phyloP scores from a whole-genome alignment of 2,329 filamentous ascomycete species.

The Scytalidium sp. region DNA sequence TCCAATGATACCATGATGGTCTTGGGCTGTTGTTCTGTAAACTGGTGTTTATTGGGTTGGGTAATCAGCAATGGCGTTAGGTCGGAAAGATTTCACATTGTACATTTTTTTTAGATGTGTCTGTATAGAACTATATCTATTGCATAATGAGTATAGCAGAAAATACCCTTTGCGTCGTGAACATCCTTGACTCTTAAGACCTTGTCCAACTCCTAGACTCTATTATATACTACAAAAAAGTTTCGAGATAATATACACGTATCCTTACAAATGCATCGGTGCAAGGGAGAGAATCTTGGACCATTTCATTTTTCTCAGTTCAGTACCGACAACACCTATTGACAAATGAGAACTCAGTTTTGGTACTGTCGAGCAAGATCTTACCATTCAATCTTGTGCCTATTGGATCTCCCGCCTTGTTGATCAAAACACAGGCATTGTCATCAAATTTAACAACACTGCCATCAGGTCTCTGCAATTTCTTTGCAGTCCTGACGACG shows the following conservation, averaged over 20 bases:
- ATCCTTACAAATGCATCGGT: slow-evolving; percentile 67
- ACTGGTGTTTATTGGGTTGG: too few species aligned
- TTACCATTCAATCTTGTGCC: slow-evolving; percentile 82
- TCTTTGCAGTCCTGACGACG: slow-evolving; percentile 87
- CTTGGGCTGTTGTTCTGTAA: too few species aligned
- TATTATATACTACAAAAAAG: slow-evolving; percentile 25
- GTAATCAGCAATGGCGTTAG: too few species aligned
- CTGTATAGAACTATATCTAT: too few species aligned
- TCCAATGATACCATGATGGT: slow-evolving; percentile 42
- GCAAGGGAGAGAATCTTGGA: slow-evolving; percentile 97
- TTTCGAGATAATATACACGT: slow-evolving; percentile 11
- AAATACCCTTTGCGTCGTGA: too few species aligned
- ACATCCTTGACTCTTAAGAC: not conserved
- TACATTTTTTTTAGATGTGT: too few species aligned
- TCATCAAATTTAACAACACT: slow-evolving; percentile 92
- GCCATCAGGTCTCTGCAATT: slow-evolving; percentile 82
- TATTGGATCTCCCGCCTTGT: slow-evolving; percentile 94
- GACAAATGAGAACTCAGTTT: slow-evolving; percentile 3
- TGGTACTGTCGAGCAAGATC: slow-evolving; percentile 18
- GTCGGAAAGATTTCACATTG: too few species aligned
- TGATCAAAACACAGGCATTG: slow-evolving; percentile 96
- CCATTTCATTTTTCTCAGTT: slow-evolving; percentile 92
- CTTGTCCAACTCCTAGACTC: not conserved
- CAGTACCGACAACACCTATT: slow-evolving; percentile 79
- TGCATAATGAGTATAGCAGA: too few species aligned